Base-by-base conservation (phyloP, 257 asterid species). In the Avicennia marina region DNA sequence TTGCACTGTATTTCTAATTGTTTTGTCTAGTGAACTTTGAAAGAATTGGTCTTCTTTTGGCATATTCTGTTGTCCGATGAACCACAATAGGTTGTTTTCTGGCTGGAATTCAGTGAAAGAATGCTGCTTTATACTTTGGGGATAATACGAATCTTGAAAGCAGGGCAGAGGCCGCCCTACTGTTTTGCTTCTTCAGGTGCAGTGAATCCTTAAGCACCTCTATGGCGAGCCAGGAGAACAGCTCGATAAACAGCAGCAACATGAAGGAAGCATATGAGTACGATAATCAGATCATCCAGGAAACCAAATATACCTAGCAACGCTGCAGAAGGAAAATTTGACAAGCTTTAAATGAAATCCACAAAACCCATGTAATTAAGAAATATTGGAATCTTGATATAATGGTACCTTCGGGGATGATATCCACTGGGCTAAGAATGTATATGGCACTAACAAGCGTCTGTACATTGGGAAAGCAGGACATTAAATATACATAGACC, bases 191-290 rank as follows among this genome's bases (percentile, higher is more conserved):
- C 41, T 5, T 36, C 41, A 7, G 13, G 12, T 36, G 10, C 2
- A 1, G n/a, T n/a, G n/a, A n/a, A n/a, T n/a, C n/a, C 22, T 56
- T 60, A 74, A 48, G 80, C 34, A 73, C 95, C 94, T 64, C 97
- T 81, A 60, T 89, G 95, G 63, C 94, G 95, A 36, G 60, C 21
- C 42, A 86, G 71, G 34, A 93, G 97, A 67, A 86, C 82, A 65
- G 94, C 80, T 56, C 98, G 89, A 64, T 93, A 93, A 59, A 93
- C 85, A 66, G 98, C 89, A 72, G 95, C 95, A 58, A 93, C 84
- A 42, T 93, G 90, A 63, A 93, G 72, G 82, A 89, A 86, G 77
- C 89, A 81, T 34, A 86, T 63, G 72, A 93, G 70, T 60, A 78
- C 68, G 59, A 93, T 75, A 33, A 93, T 78, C 63, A 80, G 44